Base-by-base conservation (phyloP, 2,329 filamentous ascomycete genomes). In the Tricladium varicosporioides region DNA sequence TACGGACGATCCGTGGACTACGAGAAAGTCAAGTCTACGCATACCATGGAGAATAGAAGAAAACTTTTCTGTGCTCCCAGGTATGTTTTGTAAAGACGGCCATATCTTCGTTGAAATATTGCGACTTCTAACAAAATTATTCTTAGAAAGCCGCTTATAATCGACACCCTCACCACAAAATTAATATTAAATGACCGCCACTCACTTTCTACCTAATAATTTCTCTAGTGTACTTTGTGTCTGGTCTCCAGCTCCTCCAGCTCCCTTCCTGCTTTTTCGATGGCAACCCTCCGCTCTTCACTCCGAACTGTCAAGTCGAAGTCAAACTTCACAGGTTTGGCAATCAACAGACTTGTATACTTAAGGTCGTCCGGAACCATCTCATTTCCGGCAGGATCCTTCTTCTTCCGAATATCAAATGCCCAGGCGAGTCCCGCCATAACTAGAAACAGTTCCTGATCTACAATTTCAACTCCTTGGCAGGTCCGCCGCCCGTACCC, bases 401-500 rank as follows among this genome's bases (percentile, higher is more conserved):
- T 61, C 57, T 63, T 66, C 54, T 63, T 62, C 40, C 53, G 46
- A 31, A 80, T 69, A 53, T 78, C 68, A 60, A 81, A 80, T 0
- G 74, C 79, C 80, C 79, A 82, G 42, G 78, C 74, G 9, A 80
- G 67, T 5, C 70, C 70, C 2, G 78, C 78, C 18, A 75, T 78
- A 7, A 76, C 73, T 47, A 81, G 72, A 62, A 81, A 78, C 64
- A 81, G 76, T 70, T 84, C 81, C 65, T 83, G 80, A 64, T 86
- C 82, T 22, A 82, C 85, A 47, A 87, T 78, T 54, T 80, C 80
- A 71, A 84, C 81, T 5, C 84, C 84, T 4, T 86, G 76, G 63
- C 84, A 88, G 13, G 80, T 79, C 60, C 85, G 78, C 45, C 84
- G 81, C 33, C 84, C 85, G 75, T 79, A 87, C 27, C 84, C 84